Base-by-base conservation (phyloP, 129 eudicot genomes). In the Oenanthe sinensis region DNA sequence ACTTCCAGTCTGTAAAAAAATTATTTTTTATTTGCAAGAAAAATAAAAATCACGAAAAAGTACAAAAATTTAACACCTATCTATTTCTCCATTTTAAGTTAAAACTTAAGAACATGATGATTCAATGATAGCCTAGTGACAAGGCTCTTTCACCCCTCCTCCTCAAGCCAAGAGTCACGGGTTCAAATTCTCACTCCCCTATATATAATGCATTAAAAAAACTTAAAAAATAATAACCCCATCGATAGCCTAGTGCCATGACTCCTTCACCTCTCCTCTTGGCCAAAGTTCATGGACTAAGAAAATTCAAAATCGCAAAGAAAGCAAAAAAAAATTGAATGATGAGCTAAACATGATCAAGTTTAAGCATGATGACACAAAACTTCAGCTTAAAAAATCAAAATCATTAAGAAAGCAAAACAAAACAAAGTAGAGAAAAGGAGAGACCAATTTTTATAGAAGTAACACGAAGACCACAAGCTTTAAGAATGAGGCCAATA, bases 391-490 rank as follows among this genome's bases (percentile, higher is more conserved):
- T 0, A 2, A 76, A 52, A 39, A 50, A 7, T 55, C 5, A 2
- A 54, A 19, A 11, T 47, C 14, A 12, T 6, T 14, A 65, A 30
- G 1, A 9, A 16, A 16, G 36, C 36, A 48, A 47, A 75, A 2
- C 22, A 3, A 16, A 81, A 77, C 2, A 7, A 45, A 1, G 45
- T 1, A 28, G 49, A 46, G 24, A 71, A 5, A 72, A 42, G 45
- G 4, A 47, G 71, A 71, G 75, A 92, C 97, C 97, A 85, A 92
- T 92, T 62, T 92, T 92, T 28, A 92, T 92, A 79, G 90, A 89
- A 77, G 97, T 92, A 76, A 92, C 91, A n/a, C 97, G 89, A 80
- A 89, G 96, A 17, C 86, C 91, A 40, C 96, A 90, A 75, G 97
- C 87, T 58, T 92, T 88, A 79, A 92, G 97, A 84, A 92, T 89